Conservation (phyloP, 2,329 filamentous ascomycete genomes). For the Pseudogymnoascus pannorum region DNA sequence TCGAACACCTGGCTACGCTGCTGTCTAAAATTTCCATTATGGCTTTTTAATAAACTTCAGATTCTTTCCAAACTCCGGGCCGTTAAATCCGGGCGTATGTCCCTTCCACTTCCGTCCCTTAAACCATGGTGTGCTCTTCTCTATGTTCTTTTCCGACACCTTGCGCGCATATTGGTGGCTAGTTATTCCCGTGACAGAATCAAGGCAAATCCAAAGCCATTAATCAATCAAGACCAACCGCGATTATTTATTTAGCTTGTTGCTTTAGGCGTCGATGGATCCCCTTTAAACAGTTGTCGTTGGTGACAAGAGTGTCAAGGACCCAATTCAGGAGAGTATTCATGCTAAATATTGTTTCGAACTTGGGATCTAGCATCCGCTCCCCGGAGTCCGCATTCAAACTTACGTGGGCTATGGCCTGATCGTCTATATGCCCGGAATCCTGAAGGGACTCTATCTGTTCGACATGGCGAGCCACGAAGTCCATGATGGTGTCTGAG, state of each 20-base stretch:
- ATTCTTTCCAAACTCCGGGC: constrained; percentile 24
- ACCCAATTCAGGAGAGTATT: too few relatives aligned
- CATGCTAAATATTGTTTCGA: too few relatives aligned
- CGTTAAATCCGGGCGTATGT: constrained; percentile 12
- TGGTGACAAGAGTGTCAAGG: neutral
- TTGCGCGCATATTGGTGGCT: too few relatives aligned
- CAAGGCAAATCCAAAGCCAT: neutral
- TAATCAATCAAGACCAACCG: neutral
- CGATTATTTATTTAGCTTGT: neutral
- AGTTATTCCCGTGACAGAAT: neutral
- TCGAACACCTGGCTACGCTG: constrained; percentile 21
- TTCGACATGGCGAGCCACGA: neutral
- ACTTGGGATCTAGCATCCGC: neutral
- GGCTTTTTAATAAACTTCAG: constrained; percentile 21
- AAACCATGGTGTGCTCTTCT: neutral
- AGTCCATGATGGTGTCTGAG: neutral
- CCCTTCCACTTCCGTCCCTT: neutral
- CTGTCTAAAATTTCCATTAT: constrained; percentile 25
- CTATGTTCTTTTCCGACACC: neutral
- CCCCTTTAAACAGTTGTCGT: neutral
- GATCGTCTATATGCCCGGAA: neutral
- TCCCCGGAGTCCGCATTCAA: neutral
- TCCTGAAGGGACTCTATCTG: too few relatives aligned
- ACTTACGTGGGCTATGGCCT: neutral
- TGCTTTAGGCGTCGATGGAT: neutral